These are phyloP conservation scores for Euphorbia lathyris DNA, from an alignment of 345 rosid genomes.

Conservation along the genomic window DNA sequence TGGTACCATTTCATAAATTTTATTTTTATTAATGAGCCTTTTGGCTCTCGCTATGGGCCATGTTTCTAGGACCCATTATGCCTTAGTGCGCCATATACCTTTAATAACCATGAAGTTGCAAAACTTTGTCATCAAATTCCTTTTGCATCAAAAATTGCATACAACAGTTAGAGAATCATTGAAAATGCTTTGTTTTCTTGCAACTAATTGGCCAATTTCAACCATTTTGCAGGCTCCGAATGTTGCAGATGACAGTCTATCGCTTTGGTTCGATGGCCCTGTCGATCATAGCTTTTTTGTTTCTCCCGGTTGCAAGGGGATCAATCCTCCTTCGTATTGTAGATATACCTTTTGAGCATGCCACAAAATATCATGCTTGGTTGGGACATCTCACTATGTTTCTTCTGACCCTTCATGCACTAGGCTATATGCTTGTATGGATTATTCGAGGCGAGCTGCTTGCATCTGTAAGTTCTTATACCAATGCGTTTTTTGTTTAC, in stretches of 20 bases:
- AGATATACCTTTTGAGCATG: constrained; percentile 88
- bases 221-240: constrained; percentile 28
- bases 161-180: background rate
- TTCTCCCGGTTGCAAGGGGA: constrained; percentile 82
- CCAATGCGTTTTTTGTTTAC: too few species aligned
- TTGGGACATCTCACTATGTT: constrained; percentile 80
- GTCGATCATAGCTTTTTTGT: constrained; percentile 61
- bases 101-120: too few species aligned
- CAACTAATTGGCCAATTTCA: constrained; percentile 9
- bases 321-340: constrained; percentile 73
- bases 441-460: constrained; percentile 48
- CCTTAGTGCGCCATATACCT: too few species aligned
- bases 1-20: too few species aligned
- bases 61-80: too few species aligned
- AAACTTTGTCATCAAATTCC: background rate
- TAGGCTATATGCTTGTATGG: constrained; percentile 57
- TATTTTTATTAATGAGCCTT: too few species aligned
- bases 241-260: constrained; percentile 46
- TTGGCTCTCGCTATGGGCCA: too few species aligned
- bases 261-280: constrained; percentile 62
- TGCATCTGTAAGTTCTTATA: constrained; percentile 41
- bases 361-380: constrained; percentile 84
- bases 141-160: background rate
- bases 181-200: background rate
- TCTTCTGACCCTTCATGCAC: constrained; percentile 73